Conservation (phyloP, 208 protist species). For the Trypanosoma mega region DNA sequence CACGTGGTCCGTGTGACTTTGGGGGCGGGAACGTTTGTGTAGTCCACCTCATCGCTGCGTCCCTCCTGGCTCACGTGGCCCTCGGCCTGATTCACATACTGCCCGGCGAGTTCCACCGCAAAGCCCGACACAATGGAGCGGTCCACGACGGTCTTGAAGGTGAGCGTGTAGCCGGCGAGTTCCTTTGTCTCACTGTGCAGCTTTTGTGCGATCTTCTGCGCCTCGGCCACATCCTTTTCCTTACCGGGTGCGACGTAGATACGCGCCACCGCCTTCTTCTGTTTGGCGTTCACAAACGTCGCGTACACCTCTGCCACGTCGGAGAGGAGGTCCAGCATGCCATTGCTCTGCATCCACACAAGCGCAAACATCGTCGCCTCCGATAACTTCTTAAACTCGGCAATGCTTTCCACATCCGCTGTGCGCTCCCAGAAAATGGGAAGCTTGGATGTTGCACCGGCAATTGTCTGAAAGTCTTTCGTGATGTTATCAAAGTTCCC, state of each 20-base stretch:
- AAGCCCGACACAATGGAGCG: constrained; percentile 85
- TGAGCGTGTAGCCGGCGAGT: constrained; percentile 58
- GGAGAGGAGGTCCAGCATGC: constrained; percentile 81
- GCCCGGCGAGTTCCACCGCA: constrained; percentile 78
- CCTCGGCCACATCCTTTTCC: constrained; percentile 48
- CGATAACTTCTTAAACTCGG: constrained; percentile 82
- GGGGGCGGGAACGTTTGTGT: constrained; percentile 71
- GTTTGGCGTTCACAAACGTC: constrained; percentile 85
- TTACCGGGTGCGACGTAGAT: constrained; percentile 82
- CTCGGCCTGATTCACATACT: constrained; percentile 76
- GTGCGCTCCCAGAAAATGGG: constrained; percentile 91
- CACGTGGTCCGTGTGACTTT: constrained; percentile 61
- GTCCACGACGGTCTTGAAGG: constrained; percentile 82
- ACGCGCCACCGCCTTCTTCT: constrained; percentile 78
- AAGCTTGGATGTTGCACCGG: constrained; percentile 53
- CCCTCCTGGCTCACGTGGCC: constrained; percentile 39
- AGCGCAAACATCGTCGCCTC: constrained; percentile 82
- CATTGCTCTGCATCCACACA: constrained; percentile 92
- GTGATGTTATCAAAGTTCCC: constrained; percentile 62
- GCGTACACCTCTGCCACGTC: constrained; percentile 85
- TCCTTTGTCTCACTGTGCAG: constrained; percentile 65
- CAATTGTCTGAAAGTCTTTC: constrained; percentile 82
- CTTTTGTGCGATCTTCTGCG: constrained; percentile 72
- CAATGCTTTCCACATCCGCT: constrained; percentile 51
- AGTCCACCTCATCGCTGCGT: constrained; percentile 66